Evolutionary conservation across 192 early-diverging fungal species (phyloP), one percentile per base, ranked within the genome.

Genomic region (Kickxella alabastrina): DNA sequence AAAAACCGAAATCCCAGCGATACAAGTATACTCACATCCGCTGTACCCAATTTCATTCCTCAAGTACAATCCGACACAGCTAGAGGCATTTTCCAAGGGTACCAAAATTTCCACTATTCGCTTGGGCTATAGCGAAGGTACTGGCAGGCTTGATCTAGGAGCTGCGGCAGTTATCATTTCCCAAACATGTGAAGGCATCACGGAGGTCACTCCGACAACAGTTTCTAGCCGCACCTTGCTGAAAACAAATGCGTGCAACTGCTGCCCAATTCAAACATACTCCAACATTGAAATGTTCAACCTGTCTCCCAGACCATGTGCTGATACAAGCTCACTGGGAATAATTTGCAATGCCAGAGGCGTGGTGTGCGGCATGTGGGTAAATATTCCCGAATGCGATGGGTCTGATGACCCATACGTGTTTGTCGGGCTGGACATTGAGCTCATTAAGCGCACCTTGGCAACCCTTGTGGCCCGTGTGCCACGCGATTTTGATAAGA

Each of bases 361-460:
- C 3, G 13, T 17, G 7, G 24, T 45, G 13, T 2, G 14, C 17
- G 43, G 43, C 3, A n/a, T 45, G 13, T 45, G 28, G 25, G 24
- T 25, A 28, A 29, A 15, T 10, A 27, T 45, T 9, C 43, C 43
- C 12, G 28, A n/a, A 28, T 45, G 43, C n/a, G 15, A 4, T 10
- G 0, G 13, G 1, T 23, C 21, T 3, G 28, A 45, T n/a, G 12
- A 18, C 3, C 8, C 14, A 4, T 2, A 9, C 7, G 14, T 7
- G 1, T 45, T 45, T 1, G 25, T 62, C 27, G 67, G 67, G 1
- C 15, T 69, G 12, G 59, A 69, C 23, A 43, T 50, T 10, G 36
- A 40, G 23, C 14, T 62, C 26, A n/a, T 70, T 13, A 18, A 31
- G 29, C 59, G 26, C 3, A 27, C 26, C 5, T 27, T 45, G 0